Evolutionary conservation across 2,329 filamentous ascomycete species (phyloP).

Genomic region (Aschersonia sp.): DNA sequence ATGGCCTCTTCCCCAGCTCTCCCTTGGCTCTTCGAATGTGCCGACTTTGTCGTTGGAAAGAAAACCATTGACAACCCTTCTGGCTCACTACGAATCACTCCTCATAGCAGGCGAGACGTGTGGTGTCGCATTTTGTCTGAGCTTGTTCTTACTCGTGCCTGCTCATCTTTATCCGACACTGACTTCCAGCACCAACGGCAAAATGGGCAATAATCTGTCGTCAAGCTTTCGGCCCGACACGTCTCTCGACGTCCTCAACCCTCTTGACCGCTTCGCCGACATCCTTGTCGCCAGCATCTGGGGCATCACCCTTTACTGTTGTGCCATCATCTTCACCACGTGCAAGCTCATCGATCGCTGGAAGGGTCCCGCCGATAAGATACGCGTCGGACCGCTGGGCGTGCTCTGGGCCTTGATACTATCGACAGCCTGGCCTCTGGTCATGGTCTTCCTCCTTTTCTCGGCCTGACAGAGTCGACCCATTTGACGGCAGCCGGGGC

Average conservation of each 20-base stretch:
- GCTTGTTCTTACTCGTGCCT: background rate
- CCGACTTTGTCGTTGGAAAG: too few relatives aligned
- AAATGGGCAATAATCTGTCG: constrained; percentile 27
- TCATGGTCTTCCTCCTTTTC: constrained; percentile 18
- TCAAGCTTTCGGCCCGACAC: constrained; percentile 21
- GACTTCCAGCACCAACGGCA: background rate
- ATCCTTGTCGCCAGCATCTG: constrained; percentile 20
- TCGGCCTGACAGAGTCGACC: constrained; percentile 4
- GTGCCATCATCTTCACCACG: constrained; percentile 27
- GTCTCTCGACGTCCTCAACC: constrained; percentile 17
- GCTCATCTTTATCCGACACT: background rate
- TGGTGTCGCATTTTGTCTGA: too few relatives aligned
- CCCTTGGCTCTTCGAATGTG: too few relatives aligned
- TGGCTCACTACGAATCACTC: too few relatives aligned
- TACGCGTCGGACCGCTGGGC: constrained; percentile 12
- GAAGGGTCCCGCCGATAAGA: constrained; percentile 22
- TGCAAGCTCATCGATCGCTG: constrained; percentile 27
- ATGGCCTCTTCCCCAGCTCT: too few relatives aligned
- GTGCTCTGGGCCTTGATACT: constrained; percentile 17
- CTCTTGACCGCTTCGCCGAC: constrained; percentile 14
- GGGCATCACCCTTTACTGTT: constrained; percentile 19
- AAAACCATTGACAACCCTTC: too few relatives aligned
- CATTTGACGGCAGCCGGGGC: background rate
- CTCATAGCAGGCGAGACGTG: too few relatives aligned
- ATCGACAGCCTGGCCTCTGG: constrained; percentile 21